A percentile compares a stretch with the other conserved stretches of the same genome.
phyloP scores from a whole-genome alignment of 306 rosid species.

The Gleditsia sinensis region DNA sequence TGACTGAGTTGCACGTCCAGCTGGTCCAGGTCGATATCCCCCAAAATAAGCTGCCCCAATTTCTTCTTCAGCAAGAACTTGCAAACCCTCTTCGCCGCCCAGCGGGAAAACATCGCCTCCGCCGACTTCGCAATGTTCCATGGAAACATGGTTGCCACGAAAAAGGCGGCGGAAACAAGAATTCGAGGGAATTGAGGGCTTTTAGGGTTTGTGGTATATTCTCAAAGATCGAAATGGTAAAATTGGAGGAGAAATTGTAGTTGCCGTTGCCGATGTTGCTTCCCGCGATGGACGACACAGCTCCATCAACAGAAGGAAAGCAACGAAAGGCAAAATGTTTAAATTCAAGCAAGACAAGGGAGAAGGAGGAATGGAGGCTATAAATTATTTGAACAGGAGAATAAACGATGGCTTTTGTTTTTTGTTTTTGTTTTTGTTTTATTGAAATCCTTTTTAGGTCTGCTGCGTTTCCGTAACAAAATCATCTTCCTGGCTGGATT shows the following conservation, averaged over 20 bases:
- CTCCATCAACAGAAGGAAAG: conserved; percentile 40
- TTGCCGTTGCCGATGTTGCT: conserved; percentile 4
- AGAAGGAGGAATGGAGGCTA: not conserved
- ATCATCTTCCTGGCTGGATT: not conserved
- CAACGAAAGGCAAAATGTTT: not conserved
- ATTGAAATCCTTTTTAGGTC: too few species aligned
- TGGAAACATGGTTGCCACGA: conserved; percentile 56
- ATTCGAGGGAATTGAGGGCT: not conserved
- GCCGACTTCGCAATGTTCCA: conserved; percentile 97
- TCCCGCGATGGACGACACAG: conserved; percentile 27
- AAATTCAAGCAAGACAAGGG: not conserved
- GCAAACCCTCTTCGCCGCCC: conserved; percentile 84
- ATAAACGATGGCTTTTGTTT: too few species aligned
- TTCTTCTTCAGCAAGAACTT: conserved; percentile 92
- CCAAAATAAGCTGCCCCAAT: conserved; percentile 81
- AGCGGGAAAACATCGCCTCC: conserved; percentile 89
- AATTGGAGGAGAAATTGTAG: conserved; percentile 8
- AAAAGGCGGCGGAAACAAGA: conserved; percentile 1
- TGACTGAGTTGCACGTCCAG: conserved; percentile 81
- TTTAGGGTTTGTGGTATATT: conserved; percentile 34
- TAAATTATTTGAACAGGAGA: not conserved
- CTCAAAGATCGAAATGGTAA: not conserved
- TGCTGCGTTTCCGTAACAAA: not conserved
- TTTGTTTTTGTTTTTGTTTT: too few species aligned
- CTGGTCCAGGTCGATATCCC: conserved; percentile 89